Percentiles rank a stretch among this genome's conserved stretches.
Evolutionary conservation across 306 rosid genomes (phyloP).

Genomic region (Sicyos edulis): DNA sequence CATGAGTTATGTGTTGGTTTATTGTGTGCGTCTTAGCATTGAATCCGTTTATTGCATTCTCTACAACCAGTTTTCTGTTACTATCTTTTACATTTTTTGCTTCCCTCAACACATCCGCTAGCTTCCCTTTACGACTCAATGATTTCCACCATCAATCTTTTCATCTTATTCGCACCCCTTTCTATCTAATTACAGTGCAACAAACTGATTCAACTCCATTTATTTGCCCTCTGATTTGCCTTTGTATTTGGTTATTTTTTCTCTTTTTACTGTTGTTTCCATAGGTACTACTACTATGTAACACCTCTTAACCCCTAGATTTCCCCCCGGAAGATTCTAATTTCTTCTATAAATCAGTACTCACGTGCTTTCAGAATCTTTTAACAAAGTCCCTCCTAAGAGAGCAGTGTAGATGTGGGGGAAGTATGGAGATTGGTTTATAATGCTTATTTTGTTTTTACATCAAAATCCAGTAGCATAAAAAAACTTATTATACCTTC

Average conservation of each 20-base stretch:
- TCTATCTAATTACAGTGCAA: neutral
- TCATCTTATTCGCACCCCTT: neutral
- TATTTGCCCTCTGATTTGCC: too few relatives aligned
- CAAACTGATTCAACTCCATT: neutral
- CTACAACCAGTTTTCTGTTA: neutral
- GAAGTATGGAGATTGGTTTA: neutral
- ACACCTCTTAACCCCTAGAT: neutral
- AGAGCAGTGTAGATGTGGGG: neutral
- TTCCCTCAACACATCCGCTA: neutral
- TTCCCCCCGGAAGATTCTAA: neutral
- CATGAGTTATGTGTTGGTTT: neutral
- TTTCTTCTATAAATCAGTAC: neutral
- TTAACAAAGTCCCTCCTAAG: neutral
- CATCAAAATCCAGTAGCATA: neutral
- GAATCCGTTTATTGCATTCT: neutral
- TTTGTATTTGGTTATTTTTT: too few relatives aligned
- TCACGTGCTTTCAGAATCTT: neutral
- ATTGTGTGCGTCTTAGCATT: neutral
- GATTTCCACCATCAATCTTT: neutral
- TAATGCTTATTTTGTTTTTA: neutral
- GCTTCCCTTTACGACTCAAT: neutral
- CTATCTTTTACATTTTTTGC: neutral
- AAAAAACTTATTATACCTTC: conserved; percentile 45
- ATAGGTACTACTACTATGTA: too few relatives aligned
- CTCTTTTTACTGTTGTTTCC: too few relatives aligned